A percentile compares a stretch with the other conserved stretches of the same genome.
phyloP scores from a whole-genome alignment of 208 protist genomes.

The Acanthamoeba lenticulata region DNA sequence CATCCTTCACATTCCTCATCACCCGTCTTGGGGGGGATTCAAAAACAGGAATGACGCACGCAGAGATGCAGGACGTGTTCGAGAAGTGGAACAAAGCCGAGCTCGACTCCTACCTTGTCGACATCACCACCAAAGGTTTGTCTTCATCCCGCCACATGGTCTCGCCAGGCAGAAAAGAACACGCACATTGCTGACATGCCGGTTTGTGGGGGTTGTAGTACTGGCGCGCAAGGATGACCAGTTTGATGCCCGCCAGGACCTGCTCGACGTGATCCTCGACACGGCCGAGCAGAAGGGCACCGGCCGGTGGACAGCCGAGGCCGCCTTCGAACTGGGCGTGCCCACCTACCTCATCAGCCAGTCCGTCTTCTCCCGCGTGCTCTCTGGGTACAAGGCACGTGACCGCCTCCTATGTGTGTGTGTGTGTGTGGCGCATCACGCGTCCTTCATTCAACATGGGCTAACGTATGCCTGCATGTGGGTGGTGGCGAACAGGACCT shows the following conservation, averaged over 20 bases:
- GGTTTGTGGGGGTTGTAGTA: background rate
- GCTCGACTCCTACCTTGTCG: constrained; percentile 97
- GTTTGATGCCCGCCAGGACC: constrained; percentile 65
- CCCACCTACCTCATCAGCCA: constrained; percentile 93
- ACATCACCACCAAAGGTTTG: constrained; percentile 96
- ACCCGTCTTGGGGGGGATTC: background rate
- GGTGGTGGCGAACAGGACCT: background rate
- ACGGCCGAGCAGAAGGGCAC: constrained; percentile 97
- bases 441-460: background rate
- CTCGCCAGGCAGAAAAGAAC: too few relatives aligned
- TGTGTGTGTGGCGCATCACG: background rate
- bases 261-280: constrained; percentile 97
- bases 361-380: constrained; percentile 93
- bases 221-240: constrained; percentile 90
- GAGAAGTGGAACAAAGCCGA: constrained; percentile 95
- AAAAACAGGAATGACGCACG: constrained; percentile 87
- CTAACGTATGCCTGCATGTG: too few relatives aligned
- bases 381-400: constrained; percentile 90
- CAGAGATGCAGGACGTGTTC: constrained; percentile 94
- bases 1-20: background rate
- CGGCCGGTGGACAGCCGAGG: constrained; percentile 85
- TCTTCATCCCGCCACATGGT: constrained; percentile 82
- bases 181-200: background rate
- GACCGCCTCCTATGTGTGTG: background rate
- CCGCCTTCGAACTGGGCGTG: constrained; percentile 92